Base-by-base conservation (phyloP, 1,139 yeast species). In the Geotrichum europaeum region DNA sequence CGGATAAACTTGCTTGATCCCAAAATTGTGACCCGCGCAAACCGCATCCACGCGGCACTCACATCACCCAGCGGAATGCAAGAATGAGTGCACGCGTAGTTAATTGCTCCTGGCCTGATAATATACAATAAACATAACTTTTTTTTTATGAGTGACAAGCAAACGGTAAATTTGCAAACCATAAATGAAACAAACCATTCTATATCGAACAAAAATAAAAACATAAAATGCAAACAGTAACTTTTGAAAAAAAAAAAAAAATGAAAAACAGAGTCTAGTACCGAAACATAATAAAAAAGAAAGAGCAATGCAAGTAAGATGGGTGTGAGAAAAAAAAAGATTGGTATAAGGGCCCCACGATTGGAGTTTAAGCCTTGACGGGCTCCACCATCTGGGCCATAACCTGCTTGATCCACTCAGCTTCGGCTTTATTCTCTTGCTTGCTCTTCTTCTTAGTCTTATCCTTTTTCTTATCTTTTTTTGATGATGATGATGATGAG, bases 321-420 rank as follows among this genome's bases (percentile, higher is more conserved):
- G 18, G 20, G 15, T 10, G 24, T n/a, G n/a, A n/a, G n/a, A n/a
- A n/a, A n/a, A n/a, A n/a, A n/a, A n/a, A n/a, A 9, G 18, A 18
- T 20, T 24, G 32, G 4, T 13, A 15, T 24, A 20, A 13, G 25
- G 18, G 25, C 10, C 32, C 32, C 32, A 13, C 6, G 24, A 9
- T 40, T n/a, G 47, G 18, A 40, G 20, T 5, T n/a, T n/a, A 40
- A 3, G 47, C 47, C 47, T 40, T n/a, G 20, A 49, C 50, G 2
- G 51, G 18, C 24, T 20, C 28, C 7, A 30, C 24, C 10, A 53
- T 59, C 43, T 56, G 58, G 25, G 61, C 59, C 61, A 59, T 53
- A 36, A 59, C 52, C 51, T 59, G 59, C 20, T 59, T 56, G 10
- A 59, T 57, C 61, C 61, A 59, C n/a, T 36, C 59, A 6, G 52